Evolutionary conservation across 495 filamentous ascomycete genomes (phyloP).

Genomic region (Xylaria bambusicola): DNA sequence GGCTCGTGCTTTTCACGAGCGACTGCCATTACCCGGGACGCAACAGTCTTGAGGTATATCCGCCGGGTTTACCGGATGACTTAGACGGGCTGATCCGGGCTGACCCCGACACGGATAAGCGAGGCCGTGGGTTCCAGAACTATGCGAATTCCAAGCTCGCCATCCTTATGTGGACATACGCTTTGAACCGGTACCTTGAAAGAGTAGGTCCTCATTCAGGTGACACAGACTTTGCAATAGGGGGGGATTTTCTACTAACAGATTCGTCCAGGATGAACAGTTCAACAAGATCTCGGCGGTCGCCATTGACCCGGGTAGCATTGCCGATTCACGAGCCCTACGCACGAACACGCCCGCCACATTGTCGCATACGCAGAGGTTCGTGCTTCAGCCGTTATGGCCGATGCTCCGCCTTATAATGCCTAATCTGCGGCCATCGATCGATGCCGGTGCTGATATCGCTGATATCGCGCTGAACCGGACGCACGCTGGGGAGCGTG

Average conservation of each 20-base stretch:
- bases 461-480: slow-evolving; percentile 31
- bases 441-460: slow-evolving; percentile 40
- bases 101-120: slow-evolving; percentile 26
- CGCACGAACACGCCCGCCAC: slow-evolving; percentile 42
- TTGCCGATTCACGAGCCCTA: slow-evolving; percentile 49
- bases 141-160: slow-evolving; percentile 50
- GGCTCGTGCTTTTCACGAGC: slow-evolving; percentile 47
- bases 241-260: not conserved
- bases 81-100: slow-evolving; percentile 27
- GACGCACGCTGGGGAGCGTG: slow-evolving; percentile 35
- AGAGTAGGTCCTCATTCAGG: slow-evolving; percentile 26
- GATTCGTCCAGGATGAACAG: slow-evolving; percentile 28
- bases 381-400: slow-evolving; percentile 37
- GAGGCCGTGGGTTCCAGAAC: slow-evolving; percentile 45
- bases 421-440: slow-evolving; percentile 38
- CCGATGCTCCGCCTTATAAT: slow-evolving; percentile 37
- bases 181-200: slow-evolving; percentile 44
- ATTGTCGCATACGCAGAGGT: slow-evolving; percentile 26
- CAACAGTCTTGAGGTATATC: slow-evolving; percentile 41
- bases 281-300: slow-evolving; percentile 47
- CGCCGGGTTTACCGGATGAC: slow-evolving; percentile 32
- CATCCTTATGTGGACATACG: slow-evolving; percentile 47
- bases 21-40: slow-evolving; percentile 44
- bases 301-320: slow-evolving; percentile 48
- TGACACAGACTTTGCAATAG: no score